These are phyloP conservation scores for Hsuehochloa calcarea DNA, from an alignment of 176 grass and related monocot species.

Conservation along the genomic window DNA sequence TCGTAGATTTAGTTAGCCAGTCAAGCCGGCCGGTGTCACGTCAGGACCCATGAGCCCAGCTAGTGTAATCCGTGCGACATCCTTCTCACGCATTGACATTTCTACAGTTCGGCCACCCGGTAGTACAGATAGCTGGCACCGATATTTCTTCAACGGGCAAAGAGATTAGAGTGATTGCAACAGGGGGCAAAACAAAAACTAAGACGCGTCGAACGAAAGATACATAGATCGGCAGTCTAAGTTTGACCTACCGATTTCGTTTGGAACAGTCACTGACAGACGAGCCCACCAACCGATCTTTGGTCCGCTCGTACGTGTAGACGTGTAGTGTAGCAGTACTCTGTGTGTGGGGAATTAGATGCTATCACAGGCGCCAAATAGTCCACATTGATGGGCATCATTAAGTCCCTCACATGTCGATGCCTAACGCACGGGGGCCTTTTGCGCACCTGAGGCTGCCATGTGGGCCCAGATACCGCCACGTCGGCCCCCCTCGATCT, in stretches of 20 bases:
- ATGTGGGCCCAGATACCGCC: not conserved
- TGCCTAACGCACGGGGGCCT: not conserved
- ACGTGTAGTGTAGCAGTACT: conserved; percentile 2
- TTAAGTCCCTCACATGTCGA: conserved; percentile 37
- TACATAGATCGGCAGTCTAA: no score
- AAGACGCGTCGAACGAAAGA: not conserved
- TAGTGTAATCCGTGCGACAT: not conserved
- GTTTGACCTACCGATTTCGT: not conserved
- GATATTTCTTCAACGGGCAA: not conserved
- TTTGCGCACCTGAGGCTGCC: not conserved
- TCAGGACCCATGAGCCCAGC: not conserved
- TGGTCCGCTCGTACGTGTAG: not conserved
- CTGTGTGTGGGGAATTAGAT: not conserved
- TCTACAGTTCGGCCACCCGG: not conserved
- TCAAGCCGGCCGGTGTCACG: not conserved
- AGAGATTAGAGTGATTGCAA: no score
- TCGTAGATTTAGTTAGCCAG: not conserved
- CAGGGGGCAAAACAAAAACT: no score
- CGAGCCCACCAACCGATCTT: not conserved
- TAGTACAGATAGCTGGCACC: not conserved
- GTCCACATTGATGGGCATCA: conserved; percentile 32
- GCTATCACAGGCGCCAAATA: not conserved
- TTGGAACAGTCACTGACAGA: not conserved
- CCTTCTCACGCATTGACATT: not conserved
- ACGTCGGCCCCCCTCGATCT: conserved; percentile 27